Percentiles rank a stretch among this genome's conserved stretches.
Conservation (phyloP, 768 basidiomycete species). For the Naematelia aurantialba region DNA sequence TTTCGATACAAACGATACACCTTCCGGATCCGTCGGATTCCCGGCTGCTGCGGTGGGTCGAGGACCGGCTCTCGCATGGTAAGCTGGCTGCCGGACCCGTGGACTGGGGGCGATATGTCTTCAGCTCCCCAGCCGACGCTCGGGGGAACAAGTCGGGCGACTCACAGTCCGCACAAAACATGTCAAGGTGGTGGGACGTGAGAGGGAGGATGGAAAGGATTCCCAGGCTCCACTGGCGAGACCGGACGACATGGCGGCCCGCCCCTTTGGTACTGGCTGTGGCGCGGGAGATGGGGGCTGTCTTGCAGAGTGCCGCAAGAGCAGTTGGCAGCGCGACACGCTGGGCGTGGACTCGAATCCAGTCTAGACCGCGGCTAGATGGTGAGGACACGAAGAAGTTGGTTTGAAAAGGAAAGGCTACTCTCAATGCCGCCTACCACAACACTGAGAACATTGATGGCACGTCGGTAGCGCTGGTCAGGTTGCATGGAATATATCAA, state of each 20-base stretch:
- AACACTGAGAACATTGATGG: background rate
- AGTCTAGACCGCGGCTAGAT: background rate
- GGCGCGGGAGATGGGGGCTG: background rate
- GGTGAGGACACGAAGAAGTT: background rate
- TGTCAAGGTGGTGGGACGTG: constrained; percentile 4
- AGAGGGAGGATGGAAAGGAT: constrained; percentile 8
- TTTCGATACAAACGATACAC: constrained; percentile 47
- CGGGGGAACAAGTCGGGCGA: background rate
- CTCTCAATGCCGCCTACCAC: background rate
- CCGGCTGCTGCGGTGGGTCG: constrained; percentile 43
- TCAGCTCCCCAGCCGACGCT: background rate
- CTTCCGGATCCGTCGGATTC: constrained; percentile 45
- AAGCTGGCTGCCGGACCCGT: background rate
- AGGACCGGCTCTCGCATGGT: constrained; percentile 27
- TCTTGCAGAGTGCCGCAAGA: background rate
- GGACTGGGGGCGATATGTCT: constrained; percentile 20
- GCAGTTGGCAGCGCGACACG: background rate
- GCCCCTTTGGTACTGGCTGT: constrained; percentile 3
- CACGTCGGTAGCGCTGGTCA: too few species aligned
- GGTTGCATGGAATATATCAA: too few species aligned
- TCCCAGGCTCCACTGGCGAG: constrained; percentile 9
- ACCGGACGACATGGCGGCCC: constrained; percentile 19
- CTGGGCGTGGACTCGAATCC: constrained; percentile 9
- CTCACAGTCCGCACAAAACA: too few species aligned
- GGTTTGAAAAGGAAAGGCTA: background rate